These are phyloP conservation scores for Nepenthes mirabilis DNA, from an alignment of 148 eudicot genomes.

Conservation along the genomic window DNA sequence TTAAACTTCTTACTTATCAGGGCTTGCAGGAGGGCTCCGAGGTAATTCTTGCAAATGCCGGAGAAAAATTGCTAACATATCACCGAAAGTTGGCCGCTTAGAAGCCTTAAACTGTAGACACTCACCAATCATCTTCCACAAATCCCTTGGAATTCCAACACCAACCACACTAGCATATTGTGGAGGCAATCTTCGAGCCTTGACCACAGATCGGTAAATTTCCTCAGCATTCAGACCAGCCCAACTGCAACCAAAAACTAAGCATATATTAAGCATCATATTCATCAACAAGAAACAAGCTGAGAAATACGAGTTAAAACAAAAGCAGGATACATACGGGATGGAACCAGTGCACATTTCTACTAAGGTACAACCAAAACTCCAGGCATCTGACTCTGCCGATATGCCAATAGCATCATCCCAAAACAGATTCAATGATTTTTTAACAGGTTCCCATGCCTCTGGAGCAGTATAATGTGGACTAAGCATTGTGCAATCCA, in stretches of 20 bases:
- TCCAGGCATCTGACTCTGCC: constrained; percentile 96
- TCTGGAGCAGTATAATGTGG: constrained; percentile 98
- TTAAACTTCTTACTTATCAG: constrained; percentile 50
- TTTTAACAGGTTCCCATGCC: constrained; percentile 96
- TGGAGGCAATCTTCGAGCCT: constrained; percentile 79
- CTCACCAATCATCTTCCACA: constrained; percentile 99
- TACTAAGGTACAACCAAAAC: constrained; percentile 97
- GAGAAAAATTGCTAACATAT: constrained; percentile 83
- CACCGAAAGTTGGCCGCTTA: constrained; percentile 77
- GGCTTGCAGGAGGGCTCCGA: constrained; percentile 85
- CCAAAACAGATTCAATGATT: constrained; percentile 81
- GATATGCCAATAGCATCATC: constrained; percentile 93
- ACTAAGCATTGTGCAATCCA: constrained; percentile 96
- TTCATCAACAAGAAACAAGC: constrained; percentile 5
- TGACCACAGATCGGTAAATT: constrained; percentile 81
- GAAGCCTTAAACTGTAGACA: constrained; percentile 83
- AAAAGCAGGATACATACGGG: constrained; percentile 51
- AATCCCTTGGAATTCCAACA: constrained; percentile 89
- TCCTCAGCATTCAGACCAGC: constrained; percentile 87
- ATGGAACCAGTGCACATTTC: constrained; percentile 97
- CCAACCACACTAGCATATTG: constrained; percentile 98
- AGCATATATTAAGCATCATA: constrained; percentile 1
- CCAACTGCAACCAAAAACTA: constrained; percentile 54
- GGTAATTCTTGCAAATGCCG: constrained; percentile 85
- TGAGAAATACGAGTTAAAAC: constrained; percentile 4